Evolutionary conservation across 139 green algal genomes (phyloP).

Genomic region (Volvox africanus): DNA sequence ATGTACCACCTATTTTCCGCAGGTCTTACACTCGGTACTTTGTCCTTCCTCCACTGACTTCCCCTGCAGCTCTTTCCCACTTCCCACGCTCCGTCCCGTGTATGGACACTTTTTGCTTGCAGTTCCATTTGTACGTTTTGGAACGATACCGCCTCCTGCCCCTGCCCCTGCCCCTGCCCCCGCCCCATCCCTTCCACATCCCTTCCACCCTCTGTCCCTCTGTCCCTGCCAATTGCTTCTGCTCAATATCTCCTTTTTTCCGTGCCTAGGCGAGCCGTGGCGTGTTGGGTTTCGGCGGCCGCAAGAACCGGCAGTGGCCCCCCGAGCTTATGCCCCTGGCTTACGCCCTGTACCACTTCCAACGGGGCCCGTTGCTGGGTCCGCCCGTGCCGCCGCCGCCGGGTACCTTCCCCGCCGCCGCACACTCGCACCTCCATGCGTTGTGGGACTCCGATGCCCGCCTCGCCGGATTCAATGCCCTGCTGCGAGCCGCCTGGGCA

Average conservation of each 20-base stretch:
- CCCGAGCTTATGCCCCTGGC: conserved; percentile 43
- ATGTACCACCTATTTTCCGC: background rate
- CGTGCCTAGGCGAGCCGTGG: background rate
- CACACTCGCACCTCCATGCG: background rate
- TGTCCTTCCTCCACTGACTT: no score
- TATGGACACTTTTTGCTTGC: no score
- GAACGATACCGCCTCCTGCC: no score
- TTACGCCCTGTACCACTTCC: conserved; percentile 41
- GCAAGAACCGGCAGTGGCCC: conserved; percentile 31
- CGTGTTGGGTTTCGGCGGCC: conserved; percentile 29
- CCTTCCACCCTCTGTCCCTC: no score
- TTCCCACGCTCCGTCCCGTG: no score
- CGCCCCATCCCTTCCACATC: no score
- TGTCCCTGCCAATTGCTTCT: no score
- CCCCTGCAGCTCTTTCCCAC: no score
- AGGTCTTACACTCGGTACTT: no score
- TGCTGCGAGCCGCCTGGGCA: conserved; percentile 22
- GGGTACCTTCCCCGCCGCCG: background rate
- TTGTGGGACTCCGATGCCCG: conserved; percentile 34
- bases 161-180: no score
- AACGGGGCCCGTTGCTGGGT: conserved; percentile 19
- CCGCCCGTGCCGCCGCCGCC: conserved; percentile 12
- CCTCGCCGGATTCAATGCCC: background rate
- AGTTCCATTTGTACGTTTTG: no score
- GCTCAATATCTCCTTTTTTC: no score